Evolutionary conservation across 345 rosid species (phyloP), one percentile per base, ranked within the genome.

Genomic region (Eucalyptus albens): DNA sequence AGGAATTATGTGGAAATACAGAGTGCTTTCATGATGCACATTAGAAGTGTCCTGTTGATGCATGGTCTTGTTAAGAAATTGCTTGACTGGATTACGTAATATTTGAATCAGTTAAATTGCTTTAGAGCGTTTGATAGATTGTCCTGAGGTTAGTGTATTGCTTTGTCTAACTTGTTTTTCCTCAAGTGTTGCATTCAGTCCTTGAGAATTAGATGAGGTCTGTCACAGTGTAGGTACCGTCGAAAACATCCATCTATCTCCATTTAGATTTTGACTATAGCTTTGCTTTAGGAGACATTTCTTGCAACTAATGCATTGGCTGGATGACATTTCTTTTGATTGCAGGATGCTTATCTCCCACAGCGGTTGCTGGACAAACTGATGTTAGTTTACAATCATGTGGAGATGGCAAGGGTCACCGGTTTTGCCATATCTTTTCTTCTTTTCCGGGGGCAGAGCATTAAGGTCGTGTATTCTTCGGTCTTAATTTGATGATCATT

Each of bases 371-470:
- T 98, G 93, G 99, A 97, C 91, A 97, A 98, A 91, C 92, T 98
- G 91, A 98, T 97, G 99, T 96, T 87, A 92, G 24, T 98, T 91
- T 98, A 97, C 91, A 98, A 97, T 89, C 96, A 98, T 94, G 97
- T 98, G 60, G 99, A 98, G 94, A 98, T 98, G 99, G 99, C 99
- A 89, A 98, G 99, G 93, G 99, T 97, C 89, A 97, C 98, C 51
- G 98, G 99, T 49, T 99, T 98, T 77, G 97, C 99, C 24, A 90
- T 98, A 65, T 97, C 98, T 86, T 98, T 96, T 92, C 99, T 98
- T 91, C 99, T 98, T 92, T 95, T 99, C 50, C 96, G 98, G 93
- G 99, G 99, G 82, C 98, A 98, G 93, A 97, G 98, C 92, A 98
- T 98, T 89, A 98, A 98, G 98, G 87, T 50, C 82, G 59, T 81